Evolutionary conservation across 2,329 filamentous ascomycete species (phyloP), one percentile per base, ranked within the genome.

Genomic region (Nothopassalora personata): DNA sequence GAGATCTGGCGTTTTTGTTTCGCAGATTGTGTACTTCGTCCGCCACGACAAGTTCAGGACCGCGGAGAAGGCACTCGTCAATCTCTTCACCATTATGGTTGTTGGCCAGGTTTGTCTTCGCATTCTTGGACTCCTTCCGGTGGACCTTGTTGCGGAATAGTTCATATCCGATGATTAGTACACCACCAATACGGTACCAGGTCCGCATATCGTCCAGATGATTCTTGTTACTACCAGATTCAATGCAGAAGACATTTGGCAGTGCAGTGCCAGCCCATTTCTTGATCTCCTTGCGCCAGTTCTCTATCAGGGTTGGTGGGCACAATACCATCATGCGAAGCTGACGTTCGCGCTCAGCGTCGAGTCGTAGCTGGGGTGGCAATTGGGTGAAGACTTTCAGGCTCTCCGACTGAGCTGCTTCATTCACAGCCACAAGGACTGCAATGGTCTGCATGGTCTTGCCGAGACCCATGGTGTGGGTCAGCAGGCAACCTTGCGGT

Each of bases 361-460:
- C 52, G 65, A 55, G 74, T 71, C 66, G 67, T 51, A 96, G 76
- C 39, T 82, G 77, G 11, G 79, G 62, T 0, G 92, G 91, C 33
- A 97, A 82, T 71, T 95, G 90, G 0, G 77, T 76, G 3, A 74
- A 74, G 5, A 93, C 75, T 0, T 76, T 72, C 0, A 75, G 72
- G 56, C 91, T 82, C 0, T 71, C 31, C 0, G 88, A 92, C 19
- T 71, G 70, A 4, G 84, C 80, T 3, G 90, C 84, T 65, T 89
- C 82, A 4, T 85, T 80, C 61, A 96, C 83, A 0, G 89, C 86
- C 15, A 89, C 81, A 5, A 97, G 81, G n/a, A 96, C 77, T 0
- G 90, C 89, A 60, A 96, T 90, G 5, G 80, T 81, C 75, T 96
- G 91, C 86, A 96, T 91, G 0, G 91, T 95, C 76, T 96, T 97